Percentiles rank a stretch among this genome's conserved stretches.
Evolutionary conservation across 129 eudicot genomes (phyloP).

Genomic region (Kitagawia praeruptora): DNA sequence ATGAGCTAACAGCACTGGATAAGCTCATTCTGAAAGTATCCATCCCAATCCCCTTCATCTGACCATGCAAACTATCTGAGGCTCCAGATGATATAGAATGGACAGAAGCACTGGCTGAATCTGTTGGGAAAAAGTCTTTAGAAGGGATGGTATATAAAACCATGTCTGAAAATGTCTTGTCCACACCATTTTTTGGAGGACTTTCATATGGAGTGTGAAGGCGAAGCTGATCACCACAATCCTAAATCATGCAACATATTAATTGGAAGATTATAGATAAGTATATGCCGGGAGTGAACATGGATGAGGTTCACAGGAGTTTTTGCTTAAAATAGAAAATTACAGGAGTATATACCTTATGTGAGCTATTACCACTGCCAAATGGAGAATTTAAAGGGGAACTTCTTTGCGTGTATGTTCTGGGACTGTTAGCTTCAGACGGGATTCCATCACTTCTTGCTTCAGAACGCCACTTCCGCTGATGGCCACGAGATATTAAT

Average conservation of each 20-base stretch:
- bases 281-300: background rate
- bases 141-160: conserved; percentile 56
- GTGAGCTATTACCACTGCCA: conserved; percentile 43
- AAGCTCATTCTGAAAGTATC: conserved; percentile 87
- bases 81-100: conserved; percentile 91
- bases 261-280: background rate
- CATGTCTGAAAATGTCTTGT: conserved; percentile 57
- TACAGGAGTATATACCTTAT: background rate
- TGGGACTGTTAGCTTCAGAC: conserved; percentile 11
- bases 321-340: background rate
- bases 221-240: conserved; percentile 60
- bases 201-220: conserved; percentile 74
- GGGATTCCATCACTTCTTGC: conserved; percentile 73
- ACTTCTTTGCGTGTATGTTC: conserved; percentile 71
- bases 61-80: conserved; percentile 76
- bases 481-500: conserved; percentile 66
- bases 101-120: conserved; percentile 61
- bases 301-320: background rate
- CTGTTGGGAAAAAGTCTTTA: conserved; percentile 65
- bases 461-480: conserved; percentile 87
- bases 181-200: conserved; percentile 70
- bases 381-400: conserved; percentile 93
- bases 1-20: conserved; percentile 95
- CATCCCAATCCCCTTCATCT: conserved; percentile 50
- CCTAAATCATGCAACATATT: conserved; percentile 39